These are phyloP conservation scores for Tetrahymena thermophila DNA, from an alignment of 73 alveolate genomes.

Conservation along the genomic window DNA sequence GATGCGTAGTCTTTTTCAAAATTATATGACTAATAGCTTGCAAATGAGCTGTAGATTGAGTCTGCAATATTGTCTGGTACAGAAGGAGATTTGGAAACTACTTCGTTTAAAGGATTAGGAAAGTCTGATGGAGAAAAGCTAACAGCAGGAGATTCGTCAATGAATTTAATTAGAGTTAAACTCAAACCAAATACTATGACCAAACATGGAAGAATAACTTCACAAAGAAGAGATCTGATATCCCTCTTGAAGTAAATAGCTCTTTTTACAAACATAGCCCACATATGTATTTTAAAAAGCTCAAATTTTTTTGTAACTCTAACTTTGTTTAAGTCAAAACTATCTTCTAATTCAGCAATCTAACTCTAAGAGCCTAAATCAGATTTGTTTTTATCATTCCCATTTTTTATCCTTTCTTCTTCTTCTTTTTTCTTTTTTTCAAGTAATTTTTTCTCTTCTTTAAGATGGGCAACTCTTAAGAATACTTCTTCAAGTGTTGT, in stretches of 20 bases:
- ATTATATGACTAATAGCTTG: not conserved
- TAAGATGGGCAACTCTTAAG: conserved; percentile 66
- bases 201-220: conserved; percentile 76
- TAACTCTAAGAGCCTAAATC: not conserved
- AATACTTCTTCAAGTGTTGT: conserved; percentile 98
- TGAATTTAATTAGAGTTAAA: conserved; percentile 49
- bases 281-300: conserved; percentile 59
- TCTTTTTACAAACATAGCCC: conserved; percentile 71
- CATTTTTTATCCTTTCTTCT: not conserved
- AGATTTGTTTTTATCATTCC: not conserved
- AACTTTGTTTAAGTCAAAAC: conserved; percentile 14
- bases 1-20: not conserved
- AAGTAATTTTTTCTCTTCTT: conserved; percentile 24
- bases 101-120: not conserved
- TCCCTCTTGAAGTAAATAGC: conserved; percentile 65
- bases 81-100: conserved; percentile 1
- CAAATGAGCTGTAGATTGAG: not conserved
- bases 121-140: conserved; percentile 3
- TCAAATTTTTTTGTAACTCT: conserved; percentile 15
- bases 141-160: conserved; percentile 34
- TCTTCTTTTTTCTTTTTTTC: not conserved
- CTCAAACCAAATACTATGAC: conserved; percentile 76
- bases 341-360: conserved; percentile 4
- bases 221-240: conserved; percentile 70
- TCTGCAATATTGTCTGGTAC: not conserved